A percentile compares a stretch with the other conserved stretches of the same genome.
These are phyloP conservation scores for Malus fusca DNA, from an alignment of 306 rosid genomes.

Conservation along the genomic window DNA sequence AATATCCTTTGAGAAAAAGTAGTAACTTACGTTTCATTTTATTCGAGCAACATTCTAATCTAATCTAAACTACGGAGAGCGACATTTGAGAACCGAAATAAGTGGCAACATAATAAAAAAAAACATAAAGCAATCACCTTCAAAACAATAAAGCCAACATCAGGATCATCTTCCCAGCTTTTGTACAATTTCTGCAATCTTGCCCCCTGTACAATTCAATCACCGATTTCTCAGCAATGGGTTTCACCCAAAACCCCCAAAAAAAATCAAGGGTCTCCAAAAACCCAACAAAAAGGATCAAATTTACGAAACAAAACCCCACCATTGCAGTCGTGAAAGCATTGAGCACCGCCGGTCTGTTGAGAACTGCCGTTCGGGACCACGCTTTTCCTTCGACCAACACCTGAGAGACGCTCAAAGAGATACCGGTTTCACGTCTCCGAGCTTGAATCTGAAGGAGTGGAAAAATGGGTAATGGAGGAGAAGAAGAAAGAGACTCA, in stretches of 20 bases:
- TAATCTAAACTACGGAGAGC: too few species aligned
- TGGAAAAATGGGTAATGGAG: not conserved
- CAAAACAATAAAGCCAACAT: slow-evolving; percentile 64
- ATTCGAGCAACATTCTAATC: too few species aligned
- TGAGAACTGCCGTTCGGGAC: slow-evolving; percentile 58
- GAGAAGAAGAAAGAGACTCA: slow-evolving; percentile 1
- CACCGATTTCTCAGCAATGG: not conserved
- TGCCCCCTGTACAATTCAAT: slow-evolving; percentile 35
- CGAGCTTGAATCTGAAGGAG: not conserved
- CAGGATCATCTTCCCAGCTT: slow-evolving; percentile 70
- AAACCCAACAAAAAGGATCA: not conserved
- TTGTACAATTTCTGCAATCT: slow-evolving; percentile 53
- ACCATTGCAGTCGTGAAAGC: slow-evolving; percentile 45
- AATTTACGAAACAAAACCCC: not conserved
- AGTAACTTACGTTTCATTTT: not conserved
- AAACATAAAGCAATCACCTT: slow-evolving; percentile 39
- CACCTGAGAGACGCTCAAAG: slow-evolving; percentile 22
- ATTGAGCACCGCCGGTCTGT: slow-evolving; percentile 53
- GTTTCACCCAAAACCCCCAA: not conserved
- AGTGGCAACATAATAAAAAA: not conserved
- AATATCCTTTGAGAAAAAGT: not conserved
- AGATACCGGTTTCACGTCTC: not conserved
- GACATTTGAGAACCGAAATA: not conserved
- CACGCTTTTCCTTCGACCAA: slow-evolving; percentile 45
- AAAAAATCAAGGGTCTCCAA: not conserved